A percentile compares a stretch with the other conserved stretches of the same genome.
These are phyloP conservation scores for Micractinium sp. DNA, from an alignment of 139 green algal species.

Conservation along the genomic window DNA sequence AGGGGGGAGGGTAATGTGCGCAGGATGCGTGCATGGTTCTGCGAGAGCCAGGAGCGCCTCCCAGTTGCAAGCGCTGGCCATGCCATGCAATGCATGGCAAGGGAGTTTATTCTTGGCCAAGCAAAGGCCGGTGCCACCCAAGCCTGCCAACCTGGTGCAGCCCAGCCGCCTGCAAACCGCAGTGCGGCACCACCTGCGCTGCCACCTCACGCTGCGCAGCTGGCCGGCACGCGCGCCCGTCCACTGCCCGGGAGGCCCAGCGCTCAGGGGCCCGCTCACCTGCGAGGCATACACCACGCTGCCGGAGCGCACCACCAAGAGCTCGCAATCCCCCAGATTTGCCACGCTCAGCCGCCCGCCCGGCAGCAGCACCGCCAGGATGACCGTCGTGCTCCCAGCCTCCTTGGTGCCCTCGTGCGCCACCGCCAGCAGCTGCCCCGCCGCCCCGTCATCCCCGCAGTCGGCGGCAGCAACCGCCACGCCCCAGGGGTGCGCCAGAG, in stretches of 20 bases:
- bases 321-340: conserved; percentile 86
- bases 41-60: no score
- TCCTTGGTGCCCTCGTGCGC: conserved; percentile 45
- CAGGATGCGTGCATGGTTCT: not conserved
- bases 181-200: no score
- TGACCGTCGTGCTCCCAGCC: conserved; percentile 46
- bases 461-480: not conserved
- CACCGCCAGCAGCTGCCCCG: conserved; percentile 24
- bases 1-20: not conserved
- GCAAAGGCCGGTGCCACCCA: no score
- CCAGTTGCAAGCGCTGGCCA: no score
- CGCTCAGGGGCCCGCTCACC: not conserved
- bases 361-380: conserved; percentile 27
- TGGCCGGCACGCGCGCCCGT: not conserved
- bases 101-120: no score
- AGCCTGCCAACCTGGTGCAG: no score
- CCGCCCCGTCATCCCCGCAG: not conserved
- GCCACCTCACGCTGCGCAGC: not conserved
- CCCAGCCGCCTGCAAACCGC: no score
- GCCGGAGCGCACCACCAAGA: conserved; percentile 74
- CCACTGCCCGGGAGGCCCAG: no score
- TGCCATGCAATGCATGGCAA: no score
- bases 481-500: not conserved
- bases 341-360: conserved; percentile 63
- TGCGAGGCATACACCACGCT: conserved; percentile 56